Base-by-base conservation (phyloP, 352 stramenopile genomes). In the Pythium insidiosum region DNA sequence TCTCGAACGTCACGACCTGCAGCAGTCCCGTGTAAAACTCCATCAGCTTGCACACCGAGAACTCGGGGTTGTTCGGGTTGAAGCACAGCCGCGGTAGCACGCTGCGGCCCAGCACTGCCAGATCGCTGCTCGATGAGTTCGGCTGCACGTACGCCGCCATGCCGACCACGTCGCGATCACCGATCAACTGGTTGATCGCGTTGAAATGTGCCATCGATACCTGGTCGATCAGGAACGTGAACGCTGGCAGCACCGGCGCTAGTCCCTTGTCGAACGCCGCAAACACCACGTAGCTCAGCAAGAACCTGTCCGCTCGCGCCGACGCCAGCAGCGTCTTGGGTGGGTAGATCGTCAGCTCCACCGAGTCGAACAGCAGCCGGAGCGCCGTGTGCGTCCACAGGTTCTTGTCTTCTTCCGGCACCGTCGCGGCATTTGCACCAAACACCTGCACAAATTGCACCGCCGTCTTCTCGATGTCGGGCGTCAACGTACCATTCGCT, bases 41-140 rank as follows among this genome's bases (percentile, higher is more conserved):
- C 12, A 47, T 29, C 10, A 58, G 43, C 43, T 58, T 43, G 33
- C 50, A 58, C 10, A 58, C 29, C 22, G 43, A 49, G 6, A 58
- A 44, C 1, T 42, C 43, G 1, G 38, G 37, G 33, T 48, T 45
- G 43, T 47, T 58, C 0, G 43, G 43, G 38, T 53, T 41, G 30
- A 44, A 43, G 21, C 50, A 58, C 3, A 58, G 19, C 0, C 18
- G 9, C 5, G 43, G 50, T 25, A 58, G 25, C 25, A 53, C 50
- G 10, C 10, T 18, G 0, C 2, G 10, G 18, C 43, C 43, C 3
- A 58, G 18, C 4, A 52, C 36, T 1, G 29, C 42, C 9, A 58
- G 36, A 26, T 57, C 50, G 30, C 49, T 57, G 2, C 37, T 18
- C 19, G 48, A 46, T 4, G 41, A 5, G 23, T 51, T 51, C 18